Conservation (phyloP, 257 asterid species). For the Solanum clarkiae region DNA sequence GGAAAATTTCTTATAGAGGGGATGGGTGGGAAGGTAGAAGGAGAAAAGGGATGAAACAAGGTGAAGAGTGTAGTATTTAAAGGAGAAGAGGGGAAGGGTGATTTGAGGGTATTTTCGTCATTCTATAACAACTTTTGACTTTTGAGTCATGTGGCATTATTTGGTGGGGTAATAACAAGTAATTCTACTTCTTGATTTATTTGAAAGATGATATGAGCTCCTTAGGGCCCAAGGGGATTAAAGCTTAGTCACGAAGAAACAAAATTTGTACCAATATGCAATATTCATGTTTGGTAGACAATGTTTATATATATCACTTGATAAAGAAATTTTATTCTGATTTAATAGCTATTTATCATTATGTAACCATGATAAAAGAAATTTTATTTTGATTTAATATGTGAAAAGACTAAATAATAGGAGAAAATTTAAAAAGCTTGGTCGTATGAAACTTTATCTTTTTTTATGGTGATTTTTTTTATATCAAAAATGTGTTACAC, state of each 20-base stretch:
- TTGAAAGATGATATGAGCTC: background rate
- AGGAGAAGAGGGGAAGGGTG: constrained; percentile 7
- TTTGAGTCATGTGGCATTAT: constrained; percentile 64
- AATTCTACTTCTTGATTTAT: constrained; percentile 7
- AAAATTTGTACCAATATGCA: background rate
- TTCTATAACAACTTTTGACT: constrained; percentile 31
- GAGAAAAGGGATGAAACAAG: constrained; percentile 49
- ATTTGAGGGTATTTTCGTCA: constrained; percentile 29
- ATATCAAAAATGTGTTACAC: background rate
- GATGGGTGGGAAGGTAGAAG: constrained; percentile 7
- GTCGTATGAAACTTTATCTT: background rate
- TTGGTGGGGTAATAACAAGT: constrained; percentile 15
- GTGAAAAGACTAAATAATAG: background rate
- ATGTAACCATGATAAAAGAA: background rate
- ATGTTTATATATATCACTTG: too few species aligned
- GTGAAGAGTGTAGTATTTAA: constrained; percentile 42
- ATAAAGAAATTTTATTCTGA: background rate
- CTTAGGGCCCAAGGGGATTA: constrained; percentile 10
- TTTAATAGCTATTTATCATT: background rate
- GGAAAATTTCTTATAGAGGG: constrained; percentile 16
- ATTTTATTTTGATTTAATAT: background rate
- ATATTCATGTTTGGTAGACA: too few species aligned
- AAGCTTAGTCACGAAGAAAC: constrained; percentile 79
- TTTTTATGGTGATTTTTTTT: background rate
- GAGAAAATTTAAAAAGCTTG: background rate